Evolutionary conservation across 2,329 filamentous ascomycete species (phyloP), one percentile per base, ranked within the genome.

Genomic region (Sporothrix brasiliensis): DNA sequence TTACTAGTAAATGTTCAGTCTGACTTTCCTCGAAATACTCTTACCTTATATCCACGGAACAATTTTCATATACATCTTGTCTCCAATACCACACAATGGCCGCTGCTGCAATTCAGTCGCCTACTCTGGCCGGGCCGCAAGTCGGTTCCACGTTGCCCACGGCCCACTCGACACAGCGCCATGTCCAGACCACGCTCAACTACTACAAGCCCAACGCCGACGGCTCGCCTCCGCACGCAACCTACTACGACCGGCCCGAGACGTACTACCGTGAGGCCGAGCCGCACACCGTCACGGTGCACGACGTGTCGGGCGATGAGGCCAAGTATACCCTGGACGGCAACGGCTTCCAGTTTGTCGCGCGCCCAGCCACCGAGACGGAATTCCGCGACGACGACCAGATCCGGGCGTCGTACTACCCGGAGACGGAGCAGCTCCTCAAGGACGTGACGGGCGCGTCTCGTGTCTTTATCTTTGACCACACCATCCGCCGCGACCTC

Each of bases 341-440:
- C 54, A 77, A 82, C 71, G 82, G 81, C 1, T 83, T 83, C 73
- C 80, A 82, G 61, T 79, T 79, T 70, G 73, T 76, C 30, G 76
- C 73, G 13, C 78, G 78, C 54, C 69, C 75, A 56, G 49, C 67
- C 13, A 79, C 73, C 2, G 75, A 81, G 60, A 72, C 75, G n/a
- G 74, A 75, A 1, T 83, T 82, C 70, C 71, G 74, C 3, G 85
- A 90, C 76, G 87, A 91, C 67, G 83, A 85, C 3, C 80, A 82
- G 34, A 89, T 94, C 75, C 82, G 86, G 75, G 74, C 79, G 1
- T 80, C 83, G 34, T 94, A 94, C 80, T 94, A 94, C 78, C 86
- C 88, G 0, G 91, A 94, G 77, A 87, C 91, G 27, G 88, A 90
- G 78, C 79, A 86, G 67, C 79, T 94, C 34, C 76, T 94, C 0